phyloP scores from a whole-genome alignment of 805 yeast genomes.

The Candida krabiensis region DNA sequence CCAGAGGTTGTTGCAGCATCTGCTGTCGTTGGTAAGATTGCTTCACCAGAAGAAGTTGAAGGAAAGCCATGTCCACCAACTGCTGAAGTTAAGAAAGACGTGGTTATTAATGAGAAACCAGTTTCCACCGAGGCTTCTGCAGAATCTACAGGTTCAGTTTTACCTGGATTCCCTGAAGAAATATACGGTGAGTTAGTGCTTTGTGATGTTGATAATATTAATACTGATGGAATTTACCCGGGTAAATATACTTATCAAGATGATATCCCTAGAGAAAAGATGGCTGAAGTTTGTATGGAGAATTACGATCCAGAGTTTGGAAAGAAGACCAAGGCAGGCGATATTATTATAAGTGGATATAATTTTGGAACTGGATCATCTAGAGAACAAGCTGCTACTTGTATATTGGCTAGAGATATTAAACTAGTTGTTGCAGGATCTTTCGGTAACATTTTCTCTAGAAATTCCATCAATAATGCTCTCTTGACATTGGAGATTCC shows the following conservation, averaged over 20 bases:
- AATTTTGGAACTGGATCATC: slow-evolving; percentile 99
- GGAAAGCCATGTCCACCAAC: slow-evolving; percentile 54
- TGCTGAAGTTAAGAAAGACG: slow-evolving; percentile 47
- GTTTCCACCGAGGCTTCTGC: slow-evolving; percentile 27
- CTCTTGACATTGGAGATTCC: slow-evolving; percentile 93
- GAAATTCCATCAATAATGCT: slow-evolving; percentile 97
- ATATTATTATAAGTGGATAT: slow-evolving; percentile 87
- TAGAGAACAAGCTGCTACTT: slow-evolving; percentile 99
- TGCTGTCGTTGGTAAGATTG: slow-evolving; percentile 93
- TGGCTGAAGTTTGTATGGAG: slow-evolving; percentile 99
- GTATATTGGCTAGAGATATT: slow-evolving; percentile 91
- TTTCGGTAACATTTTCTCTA: slow-evolving; percentile 92
- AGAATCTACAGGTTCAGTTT: slow-evolving; percentile 61
- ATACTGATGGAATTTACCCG: slow-evolving; percentile 98
- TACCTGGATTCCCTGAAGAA: slow-evolving; percentile 87
- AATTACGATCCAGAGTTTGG: slow-evolving; percentile 93
- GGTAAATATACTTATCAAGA: slow-evolving; percentile 99
- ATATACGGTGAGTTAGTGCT: slow-evolving; percentile 90
- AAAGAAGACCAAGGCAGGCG: slow-evolving; percentile 74
- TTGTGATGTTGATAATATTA: slow-evolving; percentile 95
- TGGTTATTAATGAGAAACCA: slow-evolving; percentile 34
- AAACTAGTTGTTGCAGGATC: slow-evolving; percentile 94
- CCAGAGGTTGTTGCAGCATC: slow-evolving; percentile 99
- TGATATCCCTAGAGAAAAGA: slow-evolving; percentile 88
- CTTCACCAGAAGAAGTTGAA: slow-evolving; percentile 81